Conservation (phyloP, 2,329 filamentous ascomycete genomes). For the Mycosphaerella sp. region DNA sequence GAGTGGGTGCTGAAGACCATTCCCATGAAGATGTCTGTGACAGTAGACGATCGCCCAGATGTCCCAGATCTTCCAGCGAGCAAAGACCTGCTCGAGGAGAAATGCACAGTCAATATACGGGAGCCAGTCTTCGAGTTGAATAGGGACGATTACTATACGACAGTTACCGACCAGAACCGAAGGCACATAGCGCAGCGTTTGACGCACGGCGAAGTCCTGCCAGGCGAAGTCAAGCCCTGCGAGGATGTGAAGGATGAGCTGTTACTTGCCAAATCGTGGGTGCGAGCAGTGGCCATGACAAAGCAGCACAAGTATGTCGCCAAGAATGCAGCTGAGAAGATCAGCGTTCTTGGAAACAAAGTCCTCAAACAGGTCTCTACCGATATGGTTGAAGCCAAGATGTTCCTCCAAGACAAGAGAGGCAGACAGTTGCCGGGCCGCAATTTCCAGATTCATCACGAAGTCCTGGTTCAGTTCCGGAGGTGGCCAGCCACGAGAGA, state of each 20-base stretch:
- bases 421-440: conserved; percentile 53
- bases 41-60: conserved; percentile 36
- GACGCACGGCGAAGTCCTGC: conserved; percentile 16
- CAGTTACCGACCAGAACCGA: conserved; percentile 18
- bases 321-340: conserved; percentile 37
- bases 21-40: conserved; percentile 8
- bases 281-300: conserved; percentile 42
- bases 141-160: conserved; percentile 21
- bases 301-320: conserved; percentile 38
- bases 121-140: conserved; percentile 13
- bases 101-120: conserved; percentile 16
- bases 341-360: conserved; percentile 32
- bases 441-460: conserved; percentile 58
- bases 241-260: conserved; percentile 18
- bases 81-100: conserved; percentile 10
- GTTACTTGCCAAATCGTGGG: conserved; percentile 39
- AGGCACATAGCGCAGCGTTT: conserved; percentile 17
- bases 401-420: conserved; percentile 58
- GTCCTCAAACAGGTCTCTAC: conserved; percentile 48
- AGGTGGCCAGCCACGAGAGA: conserved; percentile 44
- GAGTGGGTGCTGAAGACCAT: conserved; percentile 56
- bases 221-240: conserved; percentile 9
- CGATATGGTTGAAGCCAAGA: conserved; percentile 46
- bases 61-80: conserved; percentile 13
- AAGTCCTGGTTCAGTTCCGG: conserved; percentile 52